Evolutionary conservation across 2,329 filamentous ascomycete genomes (phyloP).

Genomic region (Aspergillus candidus): DNA sequence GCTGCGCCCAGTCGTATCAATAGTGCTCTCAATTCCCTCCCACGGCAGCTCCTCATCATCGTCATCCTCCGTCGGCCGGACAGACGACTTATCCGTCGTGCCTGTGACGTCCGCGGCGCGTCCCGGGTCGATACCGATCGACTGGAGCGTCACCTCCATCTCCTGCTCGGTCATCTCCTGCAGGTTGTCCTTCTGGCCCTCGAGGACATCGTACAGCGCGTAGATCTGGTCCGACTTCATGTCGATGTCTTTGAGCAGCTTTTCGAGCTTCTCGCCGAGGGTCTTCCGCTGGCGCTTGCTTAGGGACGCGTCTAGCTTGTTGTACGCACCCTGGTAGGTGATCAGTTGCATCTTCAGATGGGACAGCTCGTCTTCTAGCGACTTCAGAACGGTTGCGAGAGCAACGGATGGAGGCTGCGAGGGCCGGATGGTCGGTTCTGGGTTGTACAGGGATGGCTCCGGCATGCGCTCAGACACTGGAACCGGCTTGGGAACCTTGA

Average conservation of each 20-base stretch:
- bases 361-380: constrained; percentile 69
- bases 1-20: constrained; percentile 31
- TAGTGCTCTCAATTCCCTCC: constrained; percentile 41
- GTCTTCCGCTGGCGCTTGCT: constrained; percentile 59
- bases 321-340: constrained; percentile 57
- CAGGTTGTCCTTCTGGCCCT: constrained; percentile 65
- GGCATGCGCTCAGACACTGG: constrained; percentile 47
- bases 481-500: constrained; percentile 45
- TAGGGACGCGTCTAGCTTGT: constrained; percentile 59
- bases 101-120: constrained; percentile 21
- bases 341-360: constrained; percentile 68
- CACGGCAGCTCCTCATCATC: constrained; percentile 37
- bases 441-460: constrained; percentile 40
- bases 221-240: constrained; percentile 76
- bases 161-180: constrained; percentile 58
- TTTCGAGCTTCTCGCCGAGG: constrained; percentile 56
- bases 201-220: constrained; percentile 73
- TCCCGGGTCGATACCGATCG: constrained; percentile 33
- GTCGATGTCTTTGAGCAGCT: constrained; percentile 59
- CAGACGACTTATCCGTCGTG: constrained; percentile 24
- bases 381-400: constrained; percentile 76
- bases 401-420: constrained; percentile 65
- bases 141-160: constrained; percentile 57
- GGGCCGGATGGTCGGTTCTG: constrained; percentile 55
- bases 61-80: constrained; percentile 24